phyloP scores from a whole-genome alignment of 2,329 filamentous ascomycete genomes.

The Madurella mycetomatis region DNA sequence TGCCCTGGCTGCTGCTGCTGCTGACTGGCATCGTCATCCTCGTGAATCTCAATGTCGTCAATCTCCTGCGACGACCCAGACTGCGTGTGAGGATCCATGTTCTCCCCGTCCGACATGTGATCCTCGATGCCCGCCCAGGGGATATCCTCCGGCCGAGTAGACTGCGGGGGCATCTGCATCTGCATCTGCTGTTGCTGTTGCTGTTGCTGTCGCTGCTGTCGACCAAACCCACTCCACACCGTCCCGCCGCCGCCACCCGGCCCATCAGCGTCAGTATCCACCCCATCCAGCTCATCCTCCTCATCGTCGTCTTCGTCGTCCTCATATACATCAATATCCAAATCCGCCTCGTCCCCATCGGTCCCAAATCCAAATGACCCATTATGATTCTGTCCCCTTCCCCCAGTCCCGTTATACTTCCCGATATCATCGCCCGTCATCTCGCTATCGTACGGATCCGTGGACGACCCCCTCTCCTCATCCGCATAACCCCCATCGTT shows the following conservation, averaged over 20 bases:
- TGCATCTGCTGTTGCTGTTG: constrained; percentile 7
- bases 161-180: constrained; percentile 22
- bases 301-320: constrained; percentile 31
- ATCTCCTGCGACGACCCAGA: constrained; percentile 8
- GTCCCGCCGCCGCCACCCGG: constrained; percentile 12
- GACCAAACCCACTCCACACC: constrained; percentile 12
- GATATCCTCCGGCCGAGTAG: constrained; percentile 43
- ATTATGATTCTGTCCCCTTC: neutral
- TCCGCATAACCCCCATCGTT: constrained; percentile 29
- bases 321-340: constrained; percentile 30
- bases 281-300: constrained; percentile 27
- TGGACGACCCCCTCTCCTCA: constrained; percentile 16
- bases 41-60: constrained; percentile 17
- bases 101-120: constrained; percentile 46
- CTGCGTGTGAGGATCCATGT: constrained; percentile 38
- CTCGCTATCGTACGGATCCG: constrained; percentile 29
- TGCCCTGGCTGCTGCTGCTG: neutral
- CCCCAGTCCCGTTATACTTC: neutral
- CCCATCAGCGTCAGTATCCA: constrained; percentile 24
- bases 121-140: constrained; percentile 56
- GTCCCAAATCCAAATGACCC: constrained; percentile 14
- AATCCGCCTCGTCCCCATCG: constrained; percentile 27
- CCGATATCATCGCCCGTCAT: constrained; percentile 34
- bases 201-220: neutral
- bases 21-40: constrained; percentile 15